Base-by-base conservation (phyloP, 495 filamentous ascomycete genomes). In the Tricharina praecox region DNA sequence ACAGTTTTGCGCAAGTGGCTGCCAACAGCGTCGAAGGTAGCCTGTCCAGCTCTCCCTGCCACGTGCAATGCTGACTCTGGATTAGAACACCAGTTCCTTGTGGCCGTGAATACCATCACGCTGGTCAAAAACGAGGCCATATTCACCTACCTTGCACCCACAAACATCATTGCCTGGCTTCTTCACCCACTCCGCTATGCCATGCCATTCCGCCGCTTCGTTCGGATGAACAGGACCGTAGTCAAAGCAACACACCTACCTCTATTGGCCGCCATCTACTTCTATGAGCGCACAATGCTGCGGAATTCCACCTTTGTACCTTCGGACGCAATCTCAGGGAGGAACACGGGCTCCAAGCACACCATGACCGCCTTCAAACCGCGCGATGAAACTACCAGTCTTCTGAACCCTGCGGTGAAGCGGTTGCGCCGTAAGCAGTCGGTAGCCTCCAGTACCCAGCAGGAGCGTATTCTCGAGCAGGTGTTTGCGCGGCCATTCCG, bases 111-210 rank as follows among this genome's bases (percentile, higher is more conserved):
- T 53, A 85, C 85, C 4, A 86, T 93, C 30, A 90, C 85, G 3
- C 83, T 95, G 81, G 87, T 94, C 43, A 95, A 96, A 59, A 92
- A 85, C 18, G 86, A 95, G 59, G 81, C 83, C 0, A 68, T 94
- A 0, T 95, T 94, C 66, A 87, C 84, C 11, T 94, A 95, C 55
- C 70, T 93, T 48, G 82, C 85, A 0, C 87, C 87, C 0, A 77
- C 78, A 11, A 95, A 95, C 56, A 77, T 93, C 28, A 67, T 94
- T 45, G 85, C 81, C 25, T 96, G 85, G 87, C 51, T 85, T 2
- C 65, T 90, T 15, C 79, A 82, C 46, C 87, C 88, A 3, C 63
- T 88, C 24, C 72, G 85, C 45, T 92, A 77, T 59, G 58, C 75
- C 49, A 72, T 93, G 64, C 77, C 84, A 0, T 82, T 93, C 58